phyloP scores from a whole-genome alignment of 176 grass and related monocot species.

The barley (Hordeum vulgare) region DNA sequence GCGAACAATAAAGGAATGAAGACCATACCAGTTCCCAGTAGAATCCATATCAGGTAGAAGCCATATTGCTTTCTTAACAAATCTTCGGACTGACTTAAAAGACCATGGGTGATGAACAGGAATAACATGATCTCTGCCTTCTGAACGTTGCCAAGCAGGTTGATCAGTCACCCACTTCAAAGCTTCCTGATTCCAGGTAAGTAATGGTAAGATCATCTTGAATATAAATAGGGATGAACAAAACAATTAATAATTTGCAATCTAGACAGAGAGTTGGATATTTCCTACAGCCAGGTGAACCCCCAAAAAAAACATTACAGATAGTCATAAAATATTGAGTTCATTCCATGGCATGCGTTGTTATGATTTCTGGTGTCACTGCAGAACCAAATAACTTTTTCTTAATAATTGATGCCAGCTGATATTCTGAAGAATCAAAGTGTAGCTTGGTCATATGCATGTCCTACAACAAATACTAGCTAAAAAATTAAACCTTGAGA shows the following conservation, averaged over 20 bases:
- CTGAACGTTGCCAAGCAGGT: slow-evolving; percentile 88
- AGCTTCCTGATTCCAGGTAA: slow-evolving; percentile 61
- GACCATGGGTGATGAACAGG: slow-evolving; percentile 98
- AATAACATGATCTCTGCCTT: slow-evolving; percentile 96
- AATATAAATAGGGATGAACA: slow-evolving; percentile 10
- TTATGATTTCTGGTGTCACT: not conserved
- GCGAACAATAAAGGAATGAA: not conserved
- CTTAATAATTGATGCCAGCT: not conserved
- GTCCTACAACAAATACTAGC: slow-evolving; percentile 37
- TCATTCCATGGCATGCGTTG: not conserved
- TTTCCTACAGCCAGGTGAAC: not conserved
- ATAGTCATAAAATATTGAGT: not conserved
- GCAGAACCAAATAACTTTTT: not conserved
- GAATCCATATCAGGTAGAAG: slow-evolving; percentile 99
- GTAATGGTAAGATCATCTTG: slow-evolving; percentile 20
- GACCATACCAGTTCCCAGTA: slow-evolving; percentile 80
- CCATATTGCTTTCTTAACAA: slow-evolving; percentile 95
- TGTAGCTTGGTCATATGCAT: slow-evolving; percentile 17
- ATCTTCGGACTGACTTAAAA: slow-evolving; percentile 88
- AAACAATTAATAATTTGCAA: not conserved
- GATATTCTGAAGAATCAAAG: not conserved
- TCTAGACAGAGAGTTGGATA: not conserved
- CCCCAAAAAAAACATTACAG: not conserved
- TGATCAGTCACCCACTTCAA: slow-evolving; percentile 94
- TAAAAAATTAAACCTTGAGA: slow-evolving; percentile 85